Percentiles rank a stretch among this genome's conserved stretches.
Evolutionary conservation across 192 early-diverging fungal species (phyloP).

Genomic region (Linnemannia schmuckeri): DNA sequence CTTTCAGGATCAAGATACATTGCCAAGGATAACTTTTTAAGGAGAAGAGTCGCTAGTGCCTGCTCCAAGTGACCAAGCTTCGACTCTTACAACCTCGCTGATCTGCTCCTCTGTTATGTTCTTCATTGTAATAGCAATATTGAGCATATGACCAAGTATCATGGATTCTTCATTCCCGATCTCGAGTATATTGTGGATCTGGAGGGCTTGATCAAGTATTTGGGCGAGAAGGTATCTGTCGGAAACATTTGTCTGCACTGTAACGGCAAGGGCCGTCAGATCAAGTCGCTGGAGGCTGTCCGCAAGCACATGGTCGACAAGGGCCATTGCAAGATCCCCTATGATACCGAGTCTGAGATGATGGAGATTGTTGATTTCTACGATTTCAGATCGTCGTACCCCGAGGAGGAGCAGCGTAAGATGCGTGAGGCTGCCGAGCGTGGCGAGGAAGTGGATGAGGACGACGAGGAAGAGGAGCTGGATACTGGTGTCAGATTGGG

Average conservation of each 20-base stretch:
- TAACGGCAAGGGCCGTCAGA: slow-evolving; percentile 88
- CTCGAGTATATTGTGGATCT: slow-evolving; percentile 93
- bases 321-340: slow-evolving; percentile 97
- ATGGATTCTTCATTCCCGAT: slow-evolving; percentile 98
- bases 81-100: not conserved
- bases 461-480: slow-evolving; percentile 55
- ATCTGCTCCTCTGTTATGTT: not conserved
- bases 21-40: not conserved
- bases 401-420: slow-evolving; percentile 66
- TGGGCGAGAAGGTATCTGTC: slow-evolving; percentile 95
- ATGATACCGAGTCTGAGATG: slow-evolving; percentile 92
- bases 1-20: not conserved
- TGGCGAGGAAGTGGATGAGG: slow-evolving; percentile 62
- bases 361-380: slow-evolving; percentile 96
- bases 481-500: slow-evolving; percentile 62
- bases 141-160: slow-evolving; percentile 91
- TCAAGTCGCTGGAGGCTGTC: slow-evolving; percentile 93
- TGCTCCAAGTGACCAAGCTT: not conserved
- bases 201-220: slow-evolving; percentile 88
- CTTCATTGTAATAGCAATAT: slow-evolving; percentile 67
- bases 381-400: slow-evolving; percentile 92
- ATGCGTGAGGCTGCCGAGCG: slow-evolving; percentile 55
- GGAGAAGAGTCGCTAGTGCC: not conserved
- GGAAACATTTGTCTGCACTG: slow-evolving; percentile 97
- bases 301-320: slow-evolving; percentile 95